These are phyloP conservation scores for Cucumis variabilis DNA, from an alignment of 331 rosid species.

Conservation along the genomic window DNA sequence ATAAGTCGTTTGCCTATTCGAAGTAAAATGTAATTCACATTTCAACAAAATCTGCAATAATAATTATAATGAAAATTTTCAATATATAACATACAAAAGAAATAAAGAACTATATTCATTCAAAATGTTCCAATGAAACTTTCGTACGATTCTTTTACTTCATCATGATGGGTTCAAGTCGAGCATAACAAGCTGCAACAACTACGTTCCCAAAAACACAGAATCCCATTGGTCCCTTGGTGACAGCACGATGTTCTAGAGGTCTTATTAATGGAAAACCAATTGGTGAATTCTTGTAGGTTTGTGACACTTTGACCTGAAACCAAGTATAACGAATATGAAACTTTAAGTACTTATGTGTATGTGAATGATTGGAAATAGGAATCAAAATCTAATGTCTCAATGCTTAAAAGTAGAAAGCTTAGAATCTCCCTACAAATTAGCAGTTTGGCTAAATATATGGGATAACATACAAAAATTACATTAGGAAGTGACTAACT, in stretches of 20 bases:
- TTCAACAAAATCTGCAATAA: no score
- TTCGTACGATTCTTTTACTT: no score
- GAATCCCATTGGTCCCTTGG: slow-evolving; percentile 97
- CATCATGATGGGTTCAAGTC: no score
- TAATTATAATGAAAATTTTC: no score
- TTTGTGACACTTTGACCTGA: slow-evolving; percentile 81
- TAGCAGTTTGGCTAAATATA: not conserved
- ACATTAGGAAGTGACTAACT: slow-evolving; percentile 57
- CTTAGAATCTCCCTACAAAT: not conserved
- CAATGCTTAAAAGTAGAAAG: slow-evolving; percentile 26
- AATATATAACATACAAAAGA: no score
- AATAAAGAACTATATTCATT: no score
- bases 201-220: slow-evolving; percentile 94
- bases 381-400: slow-evolving; percentile 24
- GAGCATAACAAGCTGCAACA: slow-evolving; percentile 95
- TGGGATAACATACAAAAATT: slow-evolving; percentile 44
- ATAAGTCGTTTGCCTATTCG: no score
- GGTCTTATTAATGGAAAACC: slow-evolving; percentile 98
- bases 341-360: not conserved
- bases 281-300: slow-evolving; percentile 57
- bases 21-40: no score
- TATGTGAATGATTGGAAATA: slow-evolving; percentile 12
- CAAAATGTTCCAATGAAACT: no score
- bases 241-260: slow-evolving; percentile 96
- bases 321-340: not conserved